These are phyloP conservation scores for Colletotrichum sp. DNA, from an alignment of 2,329 filamentous ascomycete genomes.

Conservation along the genomic window DNA sequence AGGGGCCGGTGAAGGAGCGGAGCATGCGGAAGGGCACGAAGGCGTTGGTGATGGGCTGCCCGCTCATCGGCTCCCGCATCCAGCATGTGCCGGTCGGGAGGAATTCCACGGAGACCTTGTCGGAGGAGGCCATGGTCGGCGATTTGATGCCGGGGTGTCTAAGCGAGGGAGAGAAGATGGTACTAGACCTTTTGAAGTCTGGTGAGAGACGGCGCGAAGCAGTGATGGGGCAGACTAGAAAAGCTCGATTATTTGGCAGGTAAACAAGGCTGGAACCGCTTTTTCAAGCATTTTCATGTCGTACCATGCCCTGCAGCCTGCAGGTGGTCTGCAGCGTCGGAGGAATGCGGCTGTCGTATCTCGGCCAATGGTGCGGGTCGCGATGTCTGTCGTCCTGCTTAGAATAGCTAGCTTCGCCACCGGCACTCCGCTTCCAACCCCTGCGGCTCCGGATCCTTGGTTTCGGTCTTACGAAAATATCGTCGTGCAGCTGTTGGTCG, in stretches of 20 bases:
- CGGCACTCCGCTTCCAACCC: not conserved
- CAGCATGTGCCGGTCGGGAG: slow-evolving; percentile 26
- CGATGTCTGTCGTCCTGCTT: not conserved
- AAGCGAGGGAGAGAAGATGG: not conserved
- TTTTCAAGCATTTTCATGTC: not conserved
- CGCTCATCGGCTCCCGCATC: slow-evolving; percentile 19
- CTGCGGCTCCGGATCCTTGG: not conserved
- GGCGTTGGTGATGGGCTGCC: slow-evolving; percentile 22
- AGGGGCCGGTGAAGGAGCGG: slow-evolving; percentile 23
- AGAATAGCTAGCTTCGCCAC: slow-evolving; percentile 5
- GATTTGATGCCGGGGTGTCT: not conserved
- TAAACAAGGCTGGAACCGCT: not conserved
- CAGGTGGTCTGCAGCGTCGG: not conserved
- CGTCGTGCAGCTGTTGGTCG: not conserved
- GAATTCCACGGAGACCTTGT: slow-evolving; percentile 12
- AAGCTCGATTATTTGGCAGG: not conserved
- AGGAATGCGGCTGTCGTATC: slow-evolving; percentile 6
- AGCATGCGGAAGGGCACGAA: slow-evolving; percentile 24
- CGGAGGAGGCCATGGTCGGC: not conserved
- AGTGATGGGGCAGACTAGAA: not conserved
- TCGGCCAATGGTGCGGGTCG: not conserved
- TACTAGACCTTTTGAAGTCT: not conserved
- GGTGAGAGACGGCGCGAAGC: not conserved
- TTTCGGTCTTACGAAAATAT: not conserved
- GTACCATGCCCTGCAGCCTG: not conserved